phyloP scores from a whole-genome alignment of 106 monocot genomes.

The Agapanthus africanus region DNA sequence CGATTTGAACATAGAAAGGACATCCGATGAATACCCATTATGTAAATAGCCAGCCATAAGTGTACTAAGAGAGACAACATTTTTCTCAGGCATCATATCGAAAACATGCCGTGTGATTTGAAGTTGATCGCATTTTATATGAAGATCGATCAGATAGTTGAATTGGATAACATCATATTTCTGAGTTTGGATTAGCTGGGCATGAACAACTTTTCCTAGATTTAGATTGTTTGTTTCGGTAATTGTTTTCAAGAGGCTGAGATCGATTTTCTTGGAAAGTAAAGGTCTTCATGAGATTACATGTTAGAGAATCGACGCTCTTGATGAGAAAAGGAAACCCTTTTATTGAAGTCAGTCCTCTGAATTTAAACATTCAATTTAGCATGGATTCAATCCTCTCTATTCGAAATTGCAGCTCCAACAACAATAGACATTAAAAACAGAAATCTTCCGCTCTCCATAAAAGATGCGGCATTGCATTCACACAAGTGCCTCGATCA shows the following conservation, averaged over 20 bases:
- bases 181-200: slow-evolving; percentile 22
- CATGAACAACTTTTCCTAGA: slow-evolving; percentile 36
- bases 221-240: slow-evolving; percentile 19
- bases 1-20: slow-evolving; percentile 26
- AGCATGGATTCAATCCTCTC: no score
- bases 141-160: slow-evolving; percentile 50
- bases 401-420: no score
- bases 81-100: slow-evolving; percentile 36
- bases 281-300: no score
- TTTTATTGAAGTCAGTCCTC: no score
- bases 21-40: slow-evolving; percentile 19
- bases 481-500: no score
- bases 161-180: slow-evolving; percentile 23
- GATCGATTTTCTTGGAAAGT: background rate
- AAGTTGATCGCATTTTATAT: slow-evolving; percentile 30
- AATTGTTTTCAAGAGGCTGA: slow-evolving; percentile 12
- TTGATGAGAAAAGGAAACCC: no score
- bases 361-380: no score
- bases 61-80: slow-evolving; percentile 36
- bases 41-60: slow-evolving; percentile 63
- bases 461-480: no score
- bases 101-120: slow-evolving; percentile 31
- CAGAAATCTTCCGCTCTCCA: no score
- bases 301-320: no score
- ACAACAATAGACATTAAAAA: no score